Evolutionary conservation across 1,139 yeast genomes (phyloP), one percentile per base, ranked within the genome.

Genomic region (Debaryomyces coudertii): DNA sequence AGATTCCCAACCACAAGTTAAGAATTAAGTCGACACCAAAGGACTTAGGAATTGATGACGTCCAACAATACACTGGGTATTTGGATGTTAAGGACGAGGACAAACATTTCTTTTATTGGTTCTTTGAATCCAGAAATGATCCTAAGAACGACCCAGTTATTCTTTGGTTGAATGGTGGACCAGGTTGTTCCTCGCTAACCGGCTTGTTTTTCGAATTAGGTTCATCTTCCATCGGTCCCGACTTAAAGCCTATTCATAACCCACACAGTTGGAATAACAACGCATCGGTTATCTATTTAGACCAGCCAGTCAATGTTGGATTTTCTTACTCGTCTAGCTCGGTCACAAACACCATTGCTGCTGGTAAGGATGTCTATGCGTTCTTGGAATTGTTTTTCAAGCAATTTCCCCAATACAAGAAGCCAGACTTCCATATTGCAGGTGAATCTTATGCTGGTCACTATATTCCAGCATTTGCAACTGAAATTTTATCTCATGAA

Each of bases 371-470:
- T 63, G 96, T 90, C 28, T 89, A 89, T 57, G 96, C 96, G 1
- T 92, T 93, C 70, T 78, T 93, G 68, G 86, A 87, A 62, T 79
- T 92, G 63, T 93, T 93, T 76, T 93, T 87, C 78, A 80, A 87
- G 67, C 89, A 88, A 65, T 93, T 90, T 80, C 96, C 97, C 37
- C 82, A 92, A 69, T 90, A 87, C 71, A 68, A 77, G 42, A 68
- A 79, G 31, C 83, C 80, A 45, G 55, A 56, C 33, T 90, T 93
- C 85, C 98, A 92, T 69, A 90, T 93, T 69, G 95, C 98, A 40
- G 99, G 98, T 58, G 98, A 93, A 71, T 89, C 97, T n/a, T 93
- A 93, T 64, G 99, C 96, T 46, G 99, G 99, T 52, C 98, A 93
- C 68, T 93, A 93, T 69, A 90, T 93, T 56, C 99, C 98, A 27